Percentiles rank a stretch among this genome's conserved stretches.
phyloP scores from a whole-genome alignment of 305 asterid species.

The Coffea humblotiana region DNA sequence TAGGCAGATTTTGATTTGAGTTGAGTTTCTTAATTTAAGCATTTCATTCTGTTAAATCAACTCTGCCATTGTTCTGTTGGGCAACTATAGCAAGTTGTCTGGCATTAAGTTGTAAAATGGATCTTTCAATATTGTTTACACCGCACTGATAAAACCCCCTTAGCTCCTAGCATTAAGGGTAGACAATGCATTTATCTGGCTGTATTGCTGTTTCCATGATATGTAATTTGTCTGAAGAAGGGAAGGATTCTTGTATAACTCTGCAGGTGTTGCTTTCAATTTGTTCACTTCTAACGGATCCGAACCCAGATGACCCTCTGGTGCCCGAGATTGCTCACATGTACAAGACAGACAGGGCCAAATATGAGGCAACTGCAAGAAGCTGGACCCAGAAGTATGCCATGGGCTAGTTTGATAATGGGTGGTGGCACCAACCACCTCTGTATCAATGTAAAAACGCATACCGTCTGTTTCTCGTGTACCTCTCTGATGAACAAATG shows the following conservation, averaged over 20 bases:
- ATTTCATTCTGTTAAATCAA: neutral
- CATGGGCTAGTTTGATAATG: constrained; percentile 46
- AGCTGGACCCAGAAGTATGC: constrained; percentile 86
- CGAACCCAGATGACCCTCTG: constrained; percentile 70
- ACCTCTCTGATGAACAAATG: constrained; percentile 29
- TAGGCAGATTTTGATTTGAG: neutral
- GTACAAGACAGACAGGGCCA: constrained; percentile 68
- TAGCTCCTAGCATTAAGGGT: neutral
- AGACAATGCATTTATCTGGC: neutral
- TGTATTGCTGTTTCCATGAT: too few relatives aligned
- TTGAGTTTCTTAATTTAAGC: neutral
- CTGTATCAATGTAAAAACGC: constrained; percentile 27
- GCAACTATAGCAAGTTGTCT: neutral
- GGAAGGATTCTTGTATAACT: neutral
- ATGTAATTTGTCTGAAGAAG: neutral
- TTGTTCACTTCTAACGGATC: constrained; percentile 68
- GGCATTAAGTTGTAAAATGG: neutral
- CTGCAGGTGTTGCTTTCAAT: constrained; percentile 64
- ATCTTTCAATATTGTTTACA: neutral
- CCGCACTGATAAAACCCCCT: neutral
- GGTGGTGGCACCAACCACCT: neutral
- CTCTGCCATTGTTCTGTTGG: neutral
- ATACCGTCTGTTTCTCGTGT: constrained; percentile 6
- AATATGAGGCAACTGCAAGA: constrained; percentile 75
- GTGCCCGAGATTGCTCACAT: constrained; percentile 78